Evolutionary conservation across 1,284 basidiomycete species (phyloP), one percentile per base, ranked within the genome.

Genomic region (Pseudozyma hubeiensis): DNA sequence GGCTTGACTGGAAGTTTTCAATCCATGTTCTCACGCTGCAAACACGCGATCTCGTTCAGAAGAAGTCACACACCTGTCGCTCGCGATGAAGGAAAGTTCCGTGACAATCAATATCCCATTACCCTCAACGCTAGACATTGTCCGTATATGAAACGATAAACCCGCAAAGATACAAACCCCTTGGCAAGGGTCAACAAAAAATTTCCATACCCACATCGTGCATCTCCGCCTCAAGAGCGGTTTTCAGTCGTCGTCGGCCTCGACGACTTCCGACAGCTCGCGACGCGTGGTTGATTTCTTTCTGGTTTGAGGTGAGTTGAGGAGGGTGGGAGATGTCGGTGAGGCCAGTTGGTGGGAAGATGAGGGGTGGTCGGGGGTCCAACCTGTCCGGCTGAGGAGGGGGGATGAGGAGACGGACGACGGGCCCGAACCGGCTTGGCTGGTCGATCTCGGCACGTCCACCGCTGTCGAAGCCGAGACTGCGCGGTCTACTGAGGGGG

Each of bases 231-330:
- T 10, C 35, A 37, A 37, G 35, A 37, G 13, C 44, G 30, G 44
- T 24, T 14, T 30, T 40, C 29, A 53, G 7, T 51, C 56, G 24
- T 58, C 59, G 11, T 66, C 56, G 0, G 57, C 54, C 44, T 72
- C 64, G 2, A 39, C 60, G 4, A 72, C 69, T 41, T 72, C 53
- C 6, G 52, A 56, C 5, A 72, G 56, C 43, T 72, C 69, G 40
- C 63, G 35, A 8, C 68, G 45, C 6, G 40, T 7, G 16, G 53
- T 19, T 6, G 55, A 55, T 30, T 52, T 65, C 4, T 37, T 37
- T 19, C 51, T 24, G 4, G 19, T 17, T 13, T 16, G 11, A 16
- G 11, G 14, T 41, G 40, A 14, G 16, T 10, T 16, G 11, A 16
- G 40, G 11, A 16, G 16, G n/a, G 40, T 41, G 11, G 40, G 40